These are phyloP conservation scores for Candida sp. DNA, from an alignment of 1,139 yeast genomes.

Conservation along the genomic window DNA sequence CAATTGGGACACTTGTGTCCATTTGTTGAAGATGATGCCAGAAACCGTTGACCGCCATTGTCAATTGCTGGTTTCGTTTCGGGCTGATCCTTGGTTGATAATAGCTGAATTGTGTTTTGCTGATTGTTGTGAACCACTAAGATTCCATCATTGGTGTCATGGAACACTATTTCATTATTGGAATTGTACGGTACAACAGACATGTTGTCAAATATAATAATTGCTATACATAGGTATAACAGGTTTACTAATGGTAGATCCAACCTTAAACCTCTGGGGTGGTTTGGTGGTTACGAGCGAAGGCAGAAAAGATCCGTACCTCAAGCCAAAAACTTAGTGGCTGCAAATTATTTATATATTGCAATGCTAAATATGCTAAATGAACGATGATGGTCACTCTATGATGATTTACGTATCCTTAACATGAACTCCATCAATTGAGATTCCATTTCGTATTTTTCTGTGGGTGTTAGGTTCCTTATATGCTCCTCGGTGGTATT, in stretches of 20 bases:
- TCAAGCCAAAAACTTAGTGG: background rate
- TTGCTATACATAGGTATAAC: background rate
- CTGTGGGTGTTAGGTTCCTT: slow-evolving; percentile 12
- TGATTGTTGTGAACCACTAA: slow-evolving; percentile 42
- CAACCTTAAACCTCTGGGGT: background rate
- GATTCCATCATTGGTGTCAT: slow-evolving; percentile 38
- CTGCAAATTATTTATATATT: background rate
- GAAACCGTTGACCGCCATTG: background rate
- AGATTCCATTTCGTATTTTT: slow-evolving; percentile 28
- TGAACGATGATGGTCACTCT: background rate
- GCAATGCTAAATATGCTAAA: background rate
- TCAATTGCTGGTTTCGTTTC: background rate
- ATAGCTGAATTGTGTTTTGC: slow-evolving; percentile 37
- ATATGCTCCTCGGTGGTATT: slow-evolving; percentile 13
- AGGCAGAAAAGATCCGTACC: background rate
- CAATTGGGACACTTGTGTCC: slow-evolving; percentile 38
- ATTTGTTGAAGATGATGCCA: slow-evolving; percentile 3
- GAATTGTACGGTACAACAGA: slow-evolving; percentile 39
- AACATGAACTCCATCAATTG: slow-evolving; percentile 29
- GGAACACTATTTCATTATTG: slow-evolving; percentile 30
- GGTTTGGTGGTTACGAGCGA: background rate
- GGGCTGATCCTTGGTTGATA: slow-evolving; percentile 12
- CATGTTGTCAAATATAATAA: slow-evolving; percentile 15
- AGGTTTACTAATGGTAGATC: no score
- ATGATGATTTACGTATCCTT: slow-evolving; percentile 19